Percentiles rank a stretch among this genome's conserved stretches.
These are phyloP conservation scores for Amylostereum chailletii DNA, from an alignment of 1,284 basidiomycete species.

Conservation along the genomic window DNA sequence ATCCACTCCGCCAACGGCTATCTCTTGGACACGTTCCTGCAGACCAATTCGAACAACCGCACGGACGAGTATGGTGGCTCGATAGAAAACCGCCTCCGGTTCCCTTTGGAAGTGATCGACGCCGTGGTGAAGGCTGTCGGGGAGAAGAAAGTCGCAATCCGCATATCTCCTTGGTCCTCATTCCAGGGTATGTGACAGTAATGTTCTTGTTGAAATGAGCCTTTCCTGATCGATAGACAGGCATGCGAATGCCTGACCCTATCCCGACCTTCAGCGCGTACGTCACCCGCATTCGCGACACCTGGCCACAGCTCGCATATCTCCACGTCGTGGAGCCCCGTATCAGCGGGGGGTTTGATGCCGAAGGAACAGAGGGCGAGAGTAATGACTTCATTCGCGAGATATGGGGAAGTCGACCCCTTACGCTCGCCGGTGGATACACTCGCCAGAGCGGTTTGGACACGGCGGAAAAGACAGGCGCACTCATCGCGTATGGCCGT, in stretches of 20 bases:
- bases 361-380: not conserved
- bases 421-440: constrained; percentile 25
- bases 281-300: constrained; percentile 22
- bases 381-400: constrained; percentile 5
- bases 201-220: not conserved
- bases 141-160: constrained; percentile 33
- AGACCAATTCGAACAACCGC: constrained; percentile 27
- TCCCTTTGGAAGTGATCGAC: constrained; percentile 37
- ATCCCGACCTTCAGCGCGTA: constrained; percentile 32
- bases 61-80: constrained; percentile 30
- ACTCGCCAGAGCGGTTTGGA: constrained; percentile 1
- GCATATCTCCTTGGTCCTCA: constrained; percentile 43
- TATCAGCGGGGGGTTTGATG: constrained; percentile 9
- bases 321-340: constrained; percentile 36
- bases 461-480: not conserved
- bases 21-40: constrained; percentile 17
- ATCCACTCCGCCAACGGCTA: constrained; percentile 26
- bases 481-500: not conserved
- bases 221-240: constrained; percentile 11
- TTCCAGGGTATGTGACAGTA: constrained; percentile 22
- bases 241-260: constrained; percentile 37
- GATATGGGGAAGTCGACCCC: constrained; percentile 10
- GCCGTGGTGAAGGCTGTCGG: constrained; percentile 29
- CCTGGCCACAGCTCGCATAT: constrained; percentile 41
- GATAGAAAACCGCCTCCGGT: constrained; percentile 32